Base-by-base conservation (phyloP, 495 filamentous ascomycete genomes). In the Darksidea phi region DNA sequence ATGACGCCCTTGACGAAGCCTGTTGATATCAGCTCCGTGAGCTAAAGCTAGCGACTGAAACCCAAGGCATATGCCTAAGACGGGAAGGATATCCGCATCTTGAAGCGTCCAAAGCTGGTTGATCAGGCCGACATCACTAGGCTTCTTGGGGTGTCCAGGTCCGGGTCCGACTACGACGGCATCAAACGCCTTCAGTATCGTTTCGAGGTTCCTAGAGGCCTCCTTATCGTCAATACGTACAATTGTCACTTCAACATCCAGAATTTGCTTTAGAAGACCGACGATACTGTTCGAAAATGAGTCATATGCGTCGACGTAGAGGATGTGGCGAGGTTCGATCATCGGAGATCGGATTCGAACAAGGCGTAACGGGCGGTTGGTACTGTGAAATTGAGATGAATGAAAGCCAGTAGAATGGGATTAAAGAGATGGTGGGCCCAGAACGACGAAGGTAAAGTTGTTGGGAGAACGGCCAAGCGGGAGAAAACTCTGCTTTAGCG, bases 261-360 rank as follows among this genome's bases (percentile, higher is more conserved):
- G 76, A n/a, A 76, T 76, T 6, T 86, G 82, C 60, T 84, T 77
- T 17, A 96, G 79, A 65, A 96, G 83, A 15, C 85, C 80, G 41
- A 91, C 82, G 60, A 96, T 91, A 77, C 96, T 96, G 75, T 94
- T 88, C 43, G 91, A 86, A 76, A 96, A 96, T 51, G 91, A 96
- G 74, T 96, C 93, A 69, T 94, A 95, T 54, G 91, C 90, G 70
- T 97, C 92, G 47, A 97, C 75, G 71, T 94, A 91, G 46, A 96
- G 83, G 51, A 96, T 51, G 28, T 10, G 28, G 10, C 10, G 28
- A 32, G 4, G 28, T 32, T 10, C 10, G 28, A 32, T 10, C 10
- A 4, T 3, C 10, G 28, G 28, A 10, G 10, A 32, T 32, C 10
- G 10, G 28, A 10, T 10, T 32, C 28, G 10, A 32, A 32, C 28